These are phyloP conservation scores for Debaryomyces nepalensis DNA, from an alignment of 1,139 yeast species.

Conservation along the genomic window DNA sequence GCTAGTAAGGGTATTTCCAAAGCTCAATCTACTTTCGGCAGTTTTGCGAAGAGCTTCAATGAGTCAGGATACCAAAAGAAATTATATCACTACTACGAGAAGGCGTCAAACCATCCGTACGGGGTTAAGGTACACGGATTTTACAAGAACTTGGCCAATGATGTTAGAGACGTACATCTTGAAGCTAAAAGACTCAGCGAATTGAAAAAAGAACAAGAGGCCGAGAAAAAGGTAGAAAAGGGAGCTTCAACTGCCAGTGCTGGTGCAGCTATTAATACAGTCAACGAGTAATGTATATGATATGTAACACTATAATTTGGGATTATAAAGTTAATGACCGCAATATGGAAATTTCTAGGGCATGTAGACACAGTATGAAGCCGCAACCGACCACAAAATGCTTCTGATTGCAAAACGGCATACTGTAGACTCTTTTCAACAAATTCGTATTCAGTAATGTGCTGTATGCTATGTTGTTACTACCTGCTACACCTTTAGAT, in stretches of 20 bases:
- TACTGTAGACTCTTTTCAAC: no score
- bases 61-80: slow-evolving; percentile 26
- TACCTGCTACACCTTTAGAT: no score
- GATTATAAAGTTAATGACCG: slow-evolving; percentile 5
- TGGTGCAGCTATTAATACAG: slow-evolving; percentile 20
- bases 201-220: slow-evolving; percentile 43
- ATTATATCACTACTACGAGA: slow-evolving; percentile 40
- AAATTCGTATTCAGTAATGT: no score
- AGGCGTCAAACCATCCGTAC: slow-evolving; percentile 39
- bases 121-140: slow-evolving; percentile 45
- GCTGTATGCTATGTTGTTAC: no score
- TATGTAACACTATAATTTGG: not conserved
- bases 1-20: slow-evolving; percentile 21
- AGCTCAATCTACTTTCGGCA: slow-evolving; percentile 19
- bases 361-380: not conserved
- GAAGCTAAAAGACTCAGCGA: slow-evolving; percentile 76
- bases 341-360: not conserved
- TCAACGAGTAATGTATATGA: slow-evolving; percentile 12
- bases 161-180: slow-evolving; percentile 66
- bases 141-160: slow-evolving; percentile 52
- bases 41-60: slow-evolving; percentile 13
- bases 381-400: slow-evolving; percentile 3
- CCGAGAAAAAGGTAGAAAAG: slow-evolving; percentile 17
- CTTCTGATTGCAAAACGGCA: not conserved
- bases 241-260: slow-evolving; percentile 16